phyloP scores from a whole-genome alignment of 129 eudicot species.

The Apium graveolens region DNA sequence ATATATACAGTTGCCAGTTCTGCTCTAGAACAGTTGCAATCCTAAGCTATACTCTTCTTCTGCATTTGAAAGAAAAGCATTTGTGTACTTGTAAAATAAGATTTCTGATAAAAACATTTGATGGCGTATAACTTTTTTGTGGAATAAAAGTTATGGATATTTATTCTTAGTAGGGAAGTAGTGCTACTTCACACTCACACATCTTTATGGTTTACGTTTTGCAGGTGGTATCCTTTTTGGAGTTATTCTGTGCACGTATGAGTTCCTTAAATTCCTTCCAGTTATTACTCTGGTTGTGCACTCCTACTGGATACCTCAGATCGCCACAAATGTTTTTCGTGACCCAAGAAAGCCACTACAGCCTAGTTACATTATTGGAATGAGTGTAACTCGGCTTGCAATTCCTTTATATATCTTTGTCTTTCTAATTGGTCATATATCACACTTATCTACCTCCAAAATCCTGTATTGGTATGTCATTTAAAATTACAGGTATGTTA shows the following conservation, averaged over 20 bases:
- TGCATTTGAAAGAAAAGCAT: background rate
- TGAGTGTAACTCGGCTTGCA: slow-evolving; percentile 67
- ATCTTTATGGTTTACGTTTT: slow-evolving; percentile 5
- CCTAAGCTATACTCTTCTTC: background rate
- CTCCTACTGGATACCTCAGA: slow-evolving; percentile 94
- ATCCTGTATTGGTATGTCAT: no score
- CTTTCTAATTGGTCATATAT: no score
- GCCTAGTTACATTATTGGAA: slow-evolving; percentile 83
- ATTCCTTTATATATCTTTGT: slow-evolving; percentile 82
- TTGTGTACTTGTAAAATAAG: background rate
- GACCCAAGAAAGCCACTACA: slow-evolving; percentile 85
- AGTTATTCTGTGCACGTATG: slow-evolving; percentile 74
- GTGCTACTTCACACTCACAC: no score
- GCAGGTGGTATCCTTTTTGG: slow-evolving; percentile 91
- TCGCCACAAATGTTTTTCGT: slow-evolving; percentile 56
- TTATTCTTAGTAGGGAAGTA: background rate
- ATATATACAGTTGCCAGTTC: background rate
- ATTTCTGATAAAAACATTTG: background rate
- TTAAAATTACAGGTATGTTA: no score
- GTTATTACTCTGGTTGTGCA: slow-evolving; percentile 63
- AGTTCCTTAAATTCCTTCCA: slow-evolving; percentile 66
- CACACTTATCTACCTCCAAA: no score
- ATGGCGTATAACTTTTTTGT: background rate
- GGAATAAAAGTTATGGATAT: background rate
- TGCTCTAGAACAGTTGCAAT: no score